Percentiles rank a stretch among this genome's conserved stretches.
Conservation (phyloP, 768 basidiomycete species). For the Tulasnella sp. region DNA sequence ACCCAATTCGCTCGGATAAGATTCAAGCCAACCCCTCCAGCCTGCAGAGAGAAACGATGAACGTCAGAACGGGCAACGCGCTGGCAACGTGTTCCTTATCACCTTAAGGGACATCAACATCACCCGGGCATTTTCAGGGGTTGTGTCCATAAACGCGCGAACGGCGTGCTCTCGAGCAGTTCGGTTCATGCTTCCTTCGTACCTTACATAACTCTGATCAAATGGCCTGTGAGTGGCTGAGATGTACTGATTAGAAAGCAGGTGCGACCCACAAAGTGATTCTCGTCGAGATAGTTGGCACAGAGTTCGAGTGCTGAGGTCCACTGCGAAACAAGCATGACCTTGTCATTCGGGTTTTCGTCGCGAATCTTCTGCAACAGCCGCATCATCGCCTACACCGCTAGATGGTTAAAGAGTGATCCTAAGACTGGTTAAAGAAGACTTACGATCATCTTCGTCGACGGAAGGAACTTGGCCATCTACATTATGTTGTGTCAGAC, state of each 20-base stretch:
- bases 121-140: constrained; percentile 33
- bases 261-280: constrained; percentile 32
- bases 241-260: constrained; percentile 7
- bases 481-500: constrained; percentile 21
- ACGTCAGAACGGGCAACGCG: constrained; percentile 51
- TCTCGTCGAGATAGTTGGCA: constrained; percentile 51
- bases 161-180: constrained; percentile 48
- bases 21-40: constrained; percentile 52
- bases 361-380: constrained; percentile 40
- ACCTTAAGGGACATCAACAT: constrained; percentile 23
- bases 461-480: constrained; percentile 52
- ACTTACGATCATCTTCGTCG: constrained; percentile 66
- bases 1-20: constrained; percentile 57
- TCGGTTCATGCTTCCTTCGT: constrained; percentile 54
- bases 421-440: background rate
- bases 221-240: constrained; percentile 44
- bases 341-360: constrained; percentile 53
- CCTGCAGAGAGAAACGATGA: constrained; percentile 38
- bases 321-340: constrained; percentile 65
- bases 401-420: background rate
- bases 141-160: constrained; percentile 49
- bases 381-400: constrained; percentile 51
- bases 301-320: constrained; percentile 55
- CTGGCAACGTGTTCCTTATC: no score
- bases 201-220: constrained; percentile 32